Conservation (phyloP, 2,329 filamentous ascomycete species). For the Colletotrichum chrysophilum region DNA sequence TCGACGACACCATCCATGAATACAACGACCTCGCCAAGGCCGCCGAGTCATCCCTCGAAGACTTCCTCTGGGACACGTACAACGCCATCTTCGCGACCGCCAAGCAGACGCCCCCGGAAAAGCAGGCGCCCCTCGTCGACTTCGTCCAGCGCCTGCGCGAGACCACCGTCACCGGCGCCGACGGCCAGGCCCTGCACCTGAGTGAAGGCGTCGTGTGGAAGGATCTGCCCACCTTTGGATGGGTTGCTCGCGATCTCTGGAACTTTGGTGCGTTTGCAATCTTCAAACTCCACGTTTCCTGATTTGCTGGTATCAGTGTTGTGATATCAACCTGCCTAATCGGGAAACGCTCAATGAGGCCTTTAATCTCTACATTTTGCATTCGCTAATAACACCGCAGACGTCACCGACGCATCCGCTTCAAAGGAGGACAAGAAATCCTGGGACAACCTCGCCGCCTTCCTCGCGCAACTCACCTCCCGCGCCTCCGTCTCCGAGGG, state of each 20-base stretch:
- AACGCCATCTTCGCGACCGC: slow-evolving; percentile 26
- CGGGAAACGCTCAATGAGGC: not conserved
- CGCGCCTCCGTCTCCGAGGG: not conserved
- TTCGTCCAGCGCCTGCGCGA: slow-evolving; percentile 25
- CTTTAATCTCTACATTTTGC: not conserved
- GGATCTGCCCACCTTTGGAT: slow-evolving; percentile 32
- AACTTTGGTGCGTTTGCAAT: slow-evolving; percentile 28
- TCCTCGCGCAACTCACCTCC: slow-evolving; percentile 31
- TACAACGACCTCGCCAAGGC: slow-evolving; percentile 12
- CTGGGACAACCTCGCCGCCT: slow-evolving; percentile 25
- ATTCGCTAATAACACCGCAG: not conserved
- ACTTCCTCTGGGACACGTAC: slow-evolving; percentile 27
- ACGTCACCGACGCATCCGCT: slow-evolving; percentile 21
- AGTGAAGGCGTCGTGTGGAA: slow-evolving; percentile 28
- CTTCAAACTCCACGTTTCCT: not conserved
- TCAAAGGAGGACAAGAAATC: slow-evolving; percentile 7
- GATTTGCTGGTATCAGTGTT: not conserved
- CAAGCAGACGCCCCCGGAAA: slow-evolving; percentile 22
- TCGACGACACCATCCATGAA: slow-evolving; percentile 9
- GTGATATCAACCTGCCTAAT: not conserved
- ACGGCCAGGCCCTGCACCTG: slow-evolving; percentile 24
- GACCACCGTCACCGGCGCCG: slow-evolving; percentile 10
- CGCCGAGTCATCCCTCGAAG: slow-evolving; percentile 2
- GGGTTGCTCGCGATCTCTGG: slow-evolving; percentile 28
- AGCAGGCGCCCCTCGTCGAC: slow-evolving; percentile 26